Conservation (phyloP, 768 basidiomycete genomes). For the Melanogaster broomeanus region DNA sequence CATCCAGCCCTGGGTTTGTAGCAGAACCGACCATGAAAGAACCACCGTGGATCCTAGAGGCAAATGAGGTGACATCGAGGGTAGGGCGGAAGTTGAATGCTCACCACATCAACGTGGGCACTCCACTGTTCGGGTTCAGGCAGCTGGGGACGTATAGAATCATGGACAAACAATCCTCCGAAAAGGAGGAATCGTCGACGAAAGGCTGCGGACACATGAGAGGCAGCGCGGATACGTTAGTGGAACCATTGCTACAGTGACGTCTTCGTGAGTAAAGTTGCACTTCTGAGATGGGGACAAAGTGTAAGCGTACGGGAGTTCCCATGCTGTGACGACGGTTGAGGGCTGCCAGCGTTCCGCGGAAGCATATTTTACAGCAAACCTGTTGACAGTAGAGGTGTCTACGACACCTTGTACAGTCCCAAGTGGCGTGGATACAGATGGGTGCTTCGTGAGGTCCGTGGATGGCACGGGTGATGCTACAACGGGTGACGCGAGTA, state of each 20-base stretch:
- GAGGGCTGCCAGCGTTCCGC: constrained; percentile 65
- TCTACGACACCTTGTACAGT: constrained; percentile 54
- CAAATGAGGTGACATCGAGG: background rate
- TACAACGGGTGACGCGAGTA: constrained; percentile 28
- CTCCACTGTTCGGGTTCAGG: constrained; percentile 30
- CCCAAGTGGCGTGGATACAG: constrained; percentile 54
- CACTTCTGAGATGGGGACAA: background rate
- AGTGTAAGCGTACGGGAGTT: constrained; percentile 52
- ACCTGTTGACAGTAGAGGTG: constrained; percentile 52
- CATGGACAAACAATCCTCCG: constrained; percentile 84
- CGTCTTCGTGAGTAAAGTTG: background rate
- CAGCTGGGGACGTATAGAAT: constrained; percentile 66
- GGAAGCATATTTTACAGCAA: constrained; percentile 66
- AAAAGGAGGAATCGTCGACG: constrained; percentile 48
- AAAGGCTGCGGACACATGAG: constrained; percentile 70
- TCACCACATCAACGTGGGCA: constrained; percentile 63
- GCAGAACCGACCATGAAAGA: constrained; percentile 75
- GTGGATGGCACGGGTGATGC: constrained; percentile 31
- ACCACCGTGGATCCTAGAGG: constrained; percentile 80
- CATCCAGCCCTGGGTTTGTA: constrained; percentile 72
- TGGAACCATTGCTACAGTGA: constrained; percentile 45
- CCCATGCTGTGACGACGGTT: constrained; percentile 54
- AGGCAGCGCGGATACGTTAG: constrained; percentile 57
- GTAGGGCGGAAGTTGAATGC: constrained; percentile 16
- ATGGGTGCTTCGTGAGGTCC: constrained; percentile 15